Percentiles rank a stretch among this genome's conserved stretches.
Conservation (phyloP, 2,329 filamentous ascomycete genomes). For the Davidsoniella eucalypti region DNA sequence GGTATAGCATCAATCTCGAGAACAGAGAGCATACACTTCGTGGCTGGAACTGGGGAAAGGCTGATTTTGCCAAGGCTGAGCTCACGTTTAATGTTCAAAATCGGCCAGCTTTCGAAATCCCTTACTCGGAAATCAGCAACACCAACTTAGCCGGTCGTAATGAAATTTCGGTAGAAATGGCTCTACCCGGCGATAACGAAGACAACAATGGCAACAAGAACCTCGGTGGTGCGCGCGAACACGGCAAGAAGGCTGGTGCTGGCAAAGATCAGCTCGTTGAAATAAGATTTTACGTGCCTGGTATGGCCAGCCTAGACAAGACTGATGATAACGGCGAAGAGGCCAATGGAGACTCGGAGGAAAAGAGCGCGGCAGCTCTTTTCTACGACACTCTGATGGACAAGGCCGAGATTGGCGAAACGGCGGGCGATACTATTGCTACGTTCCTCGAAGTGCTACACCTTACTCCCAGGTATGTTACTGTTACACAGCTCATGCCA, state of each 20-base stretch:
- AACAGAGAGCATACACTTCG: constrained; percentile 85
- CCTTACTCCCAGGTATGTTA: constrained; percentile 65
- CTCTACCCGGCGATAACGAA: constrained; percentile 53
- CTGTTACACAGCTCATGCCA: constrained; percentile 1
- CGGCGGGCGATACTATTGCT: constrained; percentile 94
- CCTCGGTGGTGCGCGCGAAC: constrained; percentile 54
- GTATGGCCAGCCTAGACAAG: constrained; percentile 66
- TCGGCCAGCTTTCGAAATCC: constrained; percentile 87
- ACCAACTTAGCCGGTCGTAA: constrained; percentile 96
- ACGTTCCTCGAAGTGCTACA: constrained; percentile 95
- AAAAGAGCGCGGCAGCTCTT: constrained; percentile 89
- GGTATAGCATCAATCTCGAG: constrained; percentile 89
- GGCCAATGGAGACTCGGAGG: constrained; percentile 47
- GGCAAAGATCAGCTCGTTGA: constrained; percentile 88
- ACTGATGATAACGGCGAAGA: constrained; percentile 42
- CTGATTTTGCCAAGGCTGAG: constrained; percentile 89
- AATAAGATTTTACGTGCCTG: constrained; percentile 97
- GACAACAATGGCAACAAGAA: constrained; percentile 53
- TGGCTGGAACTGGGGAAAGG: constrained; percentile 99
- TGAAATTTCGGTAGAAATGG: constrained; percentile 91
- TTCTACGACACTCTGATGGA: constrained; percentile 98
- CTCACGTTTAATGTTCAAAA: constrained; percentile 95
- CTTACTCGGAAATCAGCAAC: constrained; percentile 94
- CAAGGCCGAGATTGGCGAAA: constrained; percentile 97
- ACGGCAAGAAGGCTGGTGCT: constrained; percentile 78